Percentiles rank a stretch among this genome's conserved stretches.
Evolutionary conservation across 495 filamentous ascomycete genomes (phyloP).

Genomic region (Trichocladium uniseriatum): DNA sequence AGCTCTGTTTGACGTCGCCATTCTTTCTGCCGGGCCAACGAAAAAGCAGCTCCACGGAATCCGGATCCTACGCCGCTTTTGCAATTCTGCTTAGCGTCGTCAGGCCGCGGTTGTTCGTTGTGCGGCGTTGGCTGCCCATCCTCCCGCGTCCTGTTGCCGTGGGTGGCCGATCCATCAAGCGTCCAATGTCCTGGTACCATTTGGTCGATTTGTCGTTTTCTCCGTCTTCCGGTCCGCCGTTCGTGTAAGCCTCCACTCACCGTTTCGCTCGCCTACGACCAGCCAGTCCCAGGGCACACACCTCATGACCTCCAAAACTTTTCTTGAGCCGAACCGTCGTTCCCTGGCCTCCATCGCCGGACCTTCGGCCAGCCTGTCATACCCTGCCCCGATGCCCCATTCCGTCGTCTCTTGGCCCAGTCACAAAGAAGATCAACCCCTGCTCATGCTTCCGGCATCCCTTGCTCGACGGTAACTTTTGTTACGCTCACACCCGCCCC

Average conservation of each 20-base stretch:
- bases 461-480: conserved; percentile 10
- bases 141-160: conserved; percentile 1
- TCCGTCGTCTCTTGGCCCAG: conserved; percentile 17
- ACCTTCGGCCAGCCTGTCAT: conserved; percentile 19
- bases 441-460: conserved; percentile 11
- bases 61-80: conserved; percentile 36
- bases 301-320: conserved; percentile 22
- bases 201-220: conserved; percentile 5
- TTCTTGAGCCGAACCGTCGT: conserved; percentile 1
- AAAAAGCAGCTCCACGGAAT: conserved; percentile 10
- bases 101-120: conserved; percentile 25
- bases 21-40: conserved; percentile 25
- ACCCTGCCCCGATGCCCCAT: conserved; percentile 22
- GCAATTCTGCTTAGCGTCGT: conserved; percentile 33
- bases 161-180: conserved; percentile 5
- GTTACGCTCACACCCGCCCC: conserved; percentile 21
- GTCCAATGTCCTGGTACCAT: conserved; percentile 15
- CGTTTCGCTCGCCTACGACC: conserved; percentile 8
- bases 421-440: conserved; percentile 15
- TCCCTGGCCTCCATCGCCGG: conserved; percentile 12
- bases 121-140: not conserved
- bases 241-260: conserved; percentile 7
- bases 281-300: conserved; percentile 6
- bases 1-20: conserved; percentile 27
- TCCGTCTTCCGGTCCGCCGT: conserved; percentile 10